Evolutionary conservation across 129 eudicot genomes (phyloP).

Genomic region (Oenanthe sinensis): DNA sequence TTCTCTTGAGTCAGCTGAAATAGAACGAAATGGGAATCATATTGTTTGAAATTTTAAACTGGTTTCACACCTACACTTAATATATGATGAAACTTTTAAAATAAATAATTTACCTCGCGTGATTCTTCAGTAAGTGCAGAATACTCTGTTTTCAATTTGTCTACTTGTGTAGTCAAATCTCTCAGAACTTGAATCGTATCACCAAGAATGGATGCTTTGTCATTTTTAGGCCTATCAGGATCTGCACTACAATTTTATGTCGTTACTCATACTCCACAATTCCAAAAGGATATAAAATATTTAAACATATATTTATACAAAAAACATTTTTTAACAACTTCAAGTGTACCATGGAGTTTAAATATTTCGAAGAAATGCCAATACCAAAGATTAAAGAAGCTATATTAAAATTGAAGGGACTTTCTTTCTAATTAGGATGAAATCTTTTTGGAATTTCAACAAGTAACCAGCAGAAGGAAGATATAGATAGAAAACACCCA

Average conservation of each 20-base stretch:
- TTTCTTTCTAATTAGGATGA: background rate
- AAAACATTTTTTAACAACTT: background rate
- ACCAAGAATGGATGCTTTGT: conserved; percentile 82
- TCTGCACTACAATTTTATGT: conserved; percentile 36
- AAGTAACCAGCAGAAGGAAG: background rate
- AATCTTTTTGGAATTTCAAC: background rate
- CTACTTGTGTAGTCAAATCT: conserved; percentile 73
- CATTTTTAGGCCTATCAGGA: conserved; percentile 91
- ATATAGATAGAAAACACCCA: background rate
- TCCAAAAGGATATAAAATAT: background rate
- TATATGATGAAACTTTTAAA: background rate
- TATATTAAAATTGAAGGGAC: background rate
- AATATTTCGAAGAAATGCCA: background rate
- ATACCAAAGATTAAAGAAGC: background rate
- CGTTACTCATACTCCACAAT: background rate
- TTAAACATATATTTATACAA: background rate
- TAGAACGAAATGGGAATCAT: background rate
- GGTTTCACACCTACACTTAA: background rate
- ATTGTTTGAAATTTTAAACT: background rate
- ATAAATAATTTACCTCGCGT: conserved; percentile 55
- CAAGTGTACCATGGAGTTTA: background rate
- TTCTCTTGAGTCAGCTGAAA: conserved; percentile 87
- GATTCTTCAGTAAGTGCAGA: conserved; percentile 73
- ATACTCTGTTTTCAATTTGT: conserved; percentile 71
- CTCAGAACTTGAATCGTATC: conserved; percentile 82